A percentile compares a stretch with the other conserved stretches of the same genome.
These are phyloP conservation scores for Vanrija sp. DNA, from an alignment of 1,284 basidiomycete species.

Conservation along the genomic window DNA sequence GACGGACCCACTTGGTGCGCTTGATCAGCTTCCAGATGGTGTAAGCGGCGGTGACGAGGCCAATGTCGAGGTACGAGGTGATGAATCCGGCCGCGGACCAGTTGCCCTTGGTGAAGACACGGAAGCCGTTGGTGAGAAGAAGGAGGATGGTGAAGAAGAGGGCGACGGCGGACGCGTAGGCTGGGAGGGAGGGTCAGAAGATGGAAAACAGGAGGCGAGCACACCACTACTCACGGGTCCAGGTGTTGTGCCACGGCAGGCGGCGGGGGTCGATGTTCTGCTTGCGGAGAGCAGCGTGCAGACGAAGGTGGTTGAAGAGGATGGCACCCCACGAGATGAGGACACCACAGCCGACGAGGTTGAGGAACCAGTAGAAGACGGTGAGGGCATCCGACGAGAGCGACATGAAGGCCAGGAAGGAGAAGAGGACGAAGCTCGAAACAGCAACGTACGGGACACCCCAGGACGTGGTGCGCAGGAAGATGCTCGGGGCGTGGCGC, in stretches of 20 bases:
- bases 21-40: conserved; percentile 21
- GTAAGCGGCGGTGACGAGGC: conserved; percentile 15
- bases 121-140: conserved; percentile 23
- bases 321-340: conserved; percentile 31
- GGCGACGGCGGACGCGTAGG: conserved; percentile 16
- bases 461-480: conserved; percentile 52
- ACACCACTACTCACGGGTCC: conserved; percentile 20
- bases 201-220: not conserved
- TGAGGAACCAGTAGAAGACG: conserved; percentile 35
- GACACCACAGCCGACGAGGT: conserved; percentile 27
- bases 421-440: conserved; percentile 30
- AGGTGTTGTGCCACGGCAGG: conserved; percentile 25
- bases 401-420: conserved; percentile 45
- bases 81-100: conserved; percentile 20
- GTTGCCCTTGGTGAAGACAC: conserved; percentile 22
- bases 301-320: conserved; percentile 20
- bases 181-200: not conserved
- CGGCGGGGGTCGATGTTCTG: conserved; percentile 14
- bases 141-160: conserved; percentile 17
- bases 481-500: conserved; percentile 52
- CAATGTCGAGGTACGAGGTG: conserved; percentile 28
- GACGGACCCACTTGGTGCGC: conserved; percentile 15
- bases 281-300: conserved; percentile 11
- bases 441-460: conserved; percentile 47
- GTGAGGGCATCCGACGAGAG: conserved; percentile 27